phyloP scores from a whole-genome alignment of 305 asterid species.

The Solanum chacoense region DNA sequence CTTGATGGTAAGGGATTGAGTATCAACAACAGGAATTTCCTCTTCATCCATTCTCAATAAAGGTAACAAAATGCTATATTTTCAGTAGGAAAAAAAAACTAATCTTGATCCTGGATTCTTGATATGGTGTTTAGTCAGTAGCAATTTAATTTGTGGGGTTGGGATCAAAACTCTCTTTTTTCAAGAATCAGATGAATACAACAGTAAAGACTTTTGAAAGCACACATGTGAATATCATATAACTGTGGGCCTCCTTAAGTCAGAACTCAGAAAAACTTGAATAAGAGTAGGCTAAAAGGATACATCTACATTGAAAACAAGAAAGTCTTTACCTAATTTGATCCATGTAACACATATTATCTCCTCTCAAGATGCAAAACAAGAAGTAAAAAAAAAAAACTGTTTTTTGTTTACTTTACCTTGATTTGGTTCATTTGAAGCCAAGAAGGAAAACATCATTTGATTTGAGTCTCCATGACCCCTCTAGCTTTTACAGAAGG shows the following conservation, averaged over 20 bases:
- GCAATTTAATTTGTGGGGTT: constrained; percentile 22
- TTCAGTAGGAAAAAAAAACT: constrained; percentile 11
- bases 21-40: constrained; percentile 21
- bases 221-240: constrained; percentile 44
- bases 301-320: neutral
- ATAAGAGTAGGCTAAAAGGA: constrained; percentile 6
- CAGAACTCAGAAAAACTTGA: constrained; percentile 22
- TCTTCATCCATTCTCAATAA: constrained; percentile 38
- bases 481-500: constrained; percentile 36
- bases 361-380: neutral
- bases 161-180: constrained; percentile 12
- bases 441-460: constrained; percentile 17
- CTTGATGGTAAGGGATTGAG: constrained; percentile 49
- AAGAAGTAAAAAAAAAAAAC: neutral
- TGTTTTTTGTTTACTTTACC: constrained; percentile 29
- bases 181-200: constrained; percentile 43
- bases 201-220: constrained; percentile 36
- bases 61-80: neutral
- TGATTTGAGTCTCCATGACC: constrained; percentile 12
- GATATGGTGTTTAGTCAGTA: constrained; percentile 20
- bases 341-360: constrained; percentile 1
- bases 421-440: constrained; percentile 25
- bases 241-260: constrained; percentile 54
- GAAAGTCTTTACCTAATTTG: constrained; percentile 2
- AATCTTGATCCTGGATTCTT: constrained; percentile 14